Percentiles rank a stretch among this genome's conserved stretches.
Conservation (phyloP, 2,329 filamentous ascomycete species). For the Colletotrichum liaoningense region DNA sequence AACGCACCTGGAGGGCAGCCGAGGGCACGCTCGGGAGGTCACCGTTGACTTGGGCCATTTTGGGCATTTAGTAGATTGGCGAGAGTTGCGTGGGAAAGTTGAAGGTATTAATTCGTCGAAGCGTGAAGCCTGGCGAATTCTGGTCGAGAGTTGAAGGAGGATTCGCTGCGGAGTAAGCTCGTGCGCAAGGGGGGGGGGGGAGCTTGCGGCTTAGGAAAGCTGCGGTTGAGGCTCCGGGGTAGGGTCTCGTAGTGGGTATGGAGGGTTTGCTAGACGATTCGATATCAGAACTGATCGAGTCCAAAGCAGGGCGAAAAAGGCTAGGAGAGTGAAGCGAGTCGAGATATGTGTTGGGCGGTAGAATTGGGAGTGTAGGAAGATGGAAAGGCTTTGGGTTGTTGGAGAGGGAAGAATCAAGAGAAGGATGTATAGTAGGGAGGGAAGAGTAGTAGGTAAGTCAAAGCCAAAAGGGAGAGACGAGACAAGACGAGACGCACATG, state of each 20-base stretch:
- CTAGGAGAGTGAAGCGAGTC: not conserved
- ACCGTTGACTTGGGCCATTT: constrained; percentile 63
- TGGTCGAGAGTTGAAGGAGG: not conserved
- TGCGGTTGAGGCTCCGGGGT: not conserved
- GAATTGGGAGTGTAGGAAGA: constrained; percentile 15
- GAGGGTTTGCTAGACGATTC: not conserved
- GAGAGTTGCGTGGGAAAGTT: not conserved
- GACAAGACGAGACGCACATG: not conserved
- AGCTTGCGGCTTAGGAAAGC: not conserved
- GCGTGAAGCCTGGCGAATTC: not conserved
- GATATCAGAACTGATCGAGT: not conserved
- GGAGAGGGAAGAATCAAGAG: constrained; percentile 2
- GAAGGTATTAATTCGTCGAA: constrained; percentile 1
- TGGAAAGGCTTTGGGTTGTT: constrained; percentile 1
- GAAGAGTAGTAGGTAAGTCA: constrained; percentile 4
- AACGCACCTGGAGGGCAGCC: constrained; percentile 61
- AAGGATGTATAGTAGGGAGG: constrained; percentile 16
- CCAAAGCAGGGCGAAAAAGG: not conserved
- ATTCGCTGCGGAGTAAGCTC: not conserved
- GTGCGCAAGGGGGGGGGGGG: not conserved
- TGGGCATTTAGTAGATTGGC: constrained; percentile 31
- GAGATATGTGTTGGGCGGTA: not conserved
- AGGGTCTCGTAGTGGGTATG: not conserved
- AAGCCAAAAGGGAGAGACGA: constrained; percentile 22
- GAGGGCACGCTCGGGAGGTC: constrained; percentile 59